Percentiles rank a stretch among this genome's conserved stretches.
phyloP scores from a whole-genome alignment of 495 filamentous ascomycete species.

The Penicillium silybi region DNA sequence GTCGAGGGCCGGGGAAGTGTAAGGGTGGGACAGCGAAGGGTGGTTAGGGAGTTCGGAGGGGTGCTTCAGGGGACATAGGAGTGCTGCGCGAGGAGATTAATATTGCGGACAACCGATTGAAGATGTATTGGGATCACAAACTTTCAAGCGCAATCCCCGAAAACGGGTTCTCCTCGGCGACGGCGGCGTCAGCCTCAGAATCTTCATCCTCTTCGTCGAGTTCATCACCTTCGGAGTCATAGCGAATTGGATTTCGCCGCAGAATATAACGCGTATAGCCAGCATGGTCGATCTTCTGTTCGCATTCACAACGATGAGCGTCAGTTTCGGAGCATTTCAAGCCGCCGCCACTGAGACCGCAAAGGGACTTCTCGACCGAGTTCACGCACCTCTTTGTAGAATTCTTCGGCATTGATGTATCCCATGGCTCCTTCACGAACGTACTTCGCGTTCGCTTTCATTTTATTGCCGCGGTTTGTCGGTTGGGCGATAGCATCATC shows the following conservation, averaged over 20 bases:
- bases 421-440: constrained; percentile 73
- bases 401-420: constrained; percentile 61
- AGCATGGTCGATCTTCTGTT: constrained; percentile 75
- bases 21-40: constrained; percentile 77
- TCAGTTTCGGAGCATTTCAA: constrained; percentile 11
- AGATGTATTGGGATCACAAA: constrained; percentile 40
- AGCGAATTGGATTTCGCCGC: constrained; percentile 63
- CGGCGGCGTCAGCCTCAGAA: constrained; percentile 66
- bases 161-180: constrained; percentile 79
- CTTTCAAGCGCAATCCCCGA: constrained; percentile 76
- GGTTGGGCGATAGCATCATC: constrained; percentile 76
- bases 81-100: constrained; percentile 49
- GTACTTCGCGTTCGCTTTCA: constrained; percentile 76
- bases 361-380: not conserved
- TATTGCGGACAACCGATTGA: not conserved
- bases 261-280: constrained; percentile 84
- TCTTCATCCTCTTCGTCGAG: constrained; percentile 71
- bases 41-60: constrained; percentile 81
- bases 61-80: constrained; percentile 82
- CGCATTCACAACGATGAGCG: not conserved
- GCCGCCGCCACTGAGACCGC: not conserved
- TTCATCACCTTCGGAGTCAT: constrained; percentile 85
- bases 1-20: constrained; percentile 74
- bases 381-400: constrained; percentile 76
- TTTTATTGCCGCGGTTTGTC: constrained; percentile 89